Conservation (phyloP, 208 protist species). For the Zelonia costaricensis region DNA sequence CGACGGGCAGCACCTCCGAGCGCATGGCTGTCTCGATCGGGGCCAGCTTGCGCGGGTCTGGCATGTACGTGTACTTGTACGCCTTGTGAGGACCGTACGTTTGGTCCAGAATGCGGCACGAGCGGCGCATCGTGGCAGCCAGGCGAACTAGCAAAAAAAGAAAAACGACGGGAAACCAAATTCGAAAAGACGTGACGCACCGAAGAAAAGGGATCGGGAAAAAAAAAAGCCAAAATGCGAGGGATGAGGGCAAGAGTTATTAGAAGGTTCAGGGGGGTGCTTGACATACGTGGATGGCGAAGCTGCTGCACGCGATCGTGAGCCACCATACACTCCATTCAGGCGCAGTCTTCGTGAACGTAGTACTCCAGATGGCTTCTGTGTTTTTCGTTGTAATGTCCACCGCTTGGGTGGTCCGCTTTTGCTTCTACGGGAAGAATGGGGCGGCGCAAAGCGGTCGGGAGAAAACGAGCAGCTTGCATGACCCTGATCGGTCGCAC, state of each 20-base stretch:
- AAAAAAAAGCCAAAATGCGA: conserved; percentile 2
- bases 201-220: conserved; percentile 1
- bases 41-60: conserved; percentile 89
- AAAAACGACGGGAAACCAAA: neutral
- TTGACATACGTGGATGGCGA: neutral
- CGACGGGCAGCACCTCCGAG: conserved; percentile 78
- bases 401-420: too few relatives aligned
- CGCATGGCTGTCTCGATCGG: conserved; percentile 85
- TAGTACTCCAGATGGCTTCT: too few relatives aligned
- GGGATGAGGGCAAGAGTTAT: neutral
- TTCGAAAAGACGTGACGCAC: neutral
- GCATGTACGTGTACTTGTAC: conserved; percentile 94
- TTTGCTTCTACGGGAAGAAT: too few relatives aligned
- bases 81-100: conserved; percentile 87
- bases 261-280: too few relatives aligned
- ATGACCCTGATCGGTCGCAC: too few relatives aligned
- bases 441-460: too few relatives aligned
- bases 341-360: too few relatives aligned
- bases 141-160: conserved; percentile 6
- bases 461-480: too few relatives aligned
- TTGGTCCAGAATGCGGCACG: conserved; percentile 57
- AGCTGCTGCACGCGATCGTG: too few relatives aligned
- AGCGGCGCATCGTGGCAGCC: conserved; percentile 16
- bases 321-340: too few relatives aligned
- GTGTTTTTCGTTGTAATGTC: too few relatives aligned